Evolutionary conservation across 768 basidiomycete genomes (phyloP), one percentile per base, ranked within the genome.

Genomic region (Scleroderma citrinum): DNA sequence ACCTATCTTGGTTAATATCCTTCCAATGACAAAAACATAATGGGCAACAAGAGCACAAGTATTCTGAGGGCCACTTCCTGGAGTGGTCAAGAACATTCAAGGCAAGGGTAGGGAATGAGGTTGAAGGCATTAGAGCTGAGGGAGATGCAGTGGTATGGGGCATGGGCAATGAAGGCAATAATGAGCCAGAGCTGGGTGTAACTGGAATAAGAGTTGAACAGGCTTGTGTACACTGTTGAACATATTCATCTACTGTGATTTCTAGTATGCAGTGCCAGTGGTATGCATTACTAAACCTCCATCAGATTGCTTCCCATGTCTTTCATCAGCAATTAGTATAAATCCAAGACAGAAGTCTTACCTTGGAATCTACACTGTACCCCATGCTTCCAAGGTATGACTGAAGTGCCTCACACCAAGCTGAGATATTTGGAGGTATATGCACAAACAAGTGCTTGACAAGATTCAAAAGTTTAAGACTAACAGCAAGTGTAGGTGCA

Each of bases 401-500:
- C 38, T 68, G 60, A 10, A 69, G 31, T 0, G 68, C 55, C 16
- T 61, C 53, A n/a, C 60, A 55, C 56, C 59, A 63, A 1, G 59
- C 66, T 1, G 60, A 59, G 39, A 53, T 56, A 39, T 67, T 66
- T 10, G 61, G 67, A 10, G 63, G 49, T 6, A 59, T 48, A 19
- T 42, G 48, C 23, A 65, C 38, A 49, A 66, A 69, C 0, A 70
- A 50, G 7, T 52, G 34, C 29, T 38, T 21, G 0, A 61, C 60
- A 5, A 70, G 67, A 29, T 63, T 56, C 10, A 70, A 47, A 24
- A 69, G 53, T 31, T 50, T 51, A 16, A 70, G 26, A 44, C 69
- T 63, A 1, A 71, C 60, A 12, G 65, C 69, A 3, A 71, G 50
- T 10, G 61, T 58, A 7, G 69, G 69, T 0, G 39, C 46, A 3